Evolutionary conservation across 2,329 filamentous ascomycete species (phyloP), one percentile per base, ranked within the genome.

Genomic region (Fusarium nurragi): DNA sequence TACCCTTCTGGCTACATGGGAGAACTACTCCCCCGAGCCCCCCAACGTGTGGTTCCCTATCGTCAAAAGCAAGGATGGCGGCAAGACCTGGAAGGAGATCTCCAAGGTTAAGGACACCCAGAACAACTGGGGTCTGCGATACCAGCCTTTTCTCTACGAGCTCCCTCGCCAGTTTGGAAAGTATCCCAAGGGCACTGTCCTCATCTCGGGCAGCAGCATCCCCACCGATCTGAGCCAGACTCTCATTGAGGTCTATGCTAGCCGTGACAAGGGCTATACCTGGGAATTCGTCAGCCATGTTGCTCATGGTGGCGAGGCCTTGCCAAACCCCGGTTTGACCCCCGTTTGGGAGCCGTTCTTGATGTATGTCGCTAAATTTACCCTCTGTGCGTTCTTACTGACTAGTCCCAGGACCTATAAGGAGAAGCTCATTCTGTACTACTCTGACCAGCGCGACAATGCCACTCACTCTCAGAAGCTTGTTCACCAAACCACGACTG

Each of bases 271-370:
- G 47, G 90, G 88, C 7, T 68, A 76, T 37, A 88, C 83, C 2
- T 92, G 89, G 89, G 77, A 84, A 28, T 92, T 91, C 65, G 83
- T 91, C 50, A 88, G 84, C 55, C 83, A 87, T 66, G 84, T 92
- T 45, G 89, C 88, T 2, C 77, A 79, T 4, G 90, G 89, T 30
- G 87, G 87, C 19, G 80, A 81, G 41, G 88, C 88, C 4, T 67
- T 79, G 1, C 84, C 88, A 4, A 82, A 86, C 70, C 90, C 91
- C 70, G 88, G 87, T 4, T 74, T 86, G 37, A 89, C 87, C 0
- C 87, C 89, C 1, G 86, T 92, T 23, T 92, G 90, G 48, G 48
- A 51, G 19, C 48, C 48, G 2, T 51, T 51, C 38, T 14, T 92
- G 38, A 71, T 86, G 73, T 77, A 56, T 60, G 74, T 45, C 5